Evolutionary conservation across 768 basidiomycete genomes (phyloP).

Genomic region (Leucocoprinus birnbaumii): DNA sequence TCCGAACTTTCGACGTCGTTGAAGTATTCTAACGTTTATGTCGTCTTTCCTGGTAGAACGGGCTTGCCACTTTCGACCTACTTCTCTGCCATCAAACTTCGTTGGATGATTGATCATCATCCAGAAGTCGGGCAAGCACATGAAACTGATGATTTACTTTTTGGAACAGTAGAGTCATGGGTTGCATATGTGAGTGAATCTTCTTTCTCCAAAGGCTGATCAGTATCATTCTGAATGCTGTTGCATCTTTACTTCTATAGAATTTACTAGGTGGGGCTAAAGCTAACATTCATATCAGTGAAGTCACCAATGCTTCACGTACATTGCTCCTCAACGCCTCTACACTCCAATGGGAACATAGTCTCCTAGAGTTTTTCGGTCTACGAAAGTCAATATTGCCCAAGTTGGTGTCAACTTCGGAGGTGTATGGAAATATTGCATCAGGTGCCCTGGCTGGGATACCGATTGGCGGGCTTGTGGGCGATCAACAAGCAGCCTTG

Average conservation of each 20-base stretch:
- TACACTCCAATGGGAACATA: slow-evolving; percentile 80
- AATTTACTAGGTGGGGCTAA: slow-evolving; percentile 80
- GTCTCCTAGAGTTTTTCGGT: slow-evolving; percentile 84
- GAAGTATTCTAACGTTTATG: slow-evolving; percentile 6
- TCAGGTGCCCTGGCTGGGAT: slow-evolving; percentile 68
- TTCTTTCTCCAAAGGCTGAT: slow-evolving; percentile 8
- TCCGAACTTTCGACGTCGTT: neutral
- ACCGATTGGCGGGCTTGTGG: slow-evolving; percentile 88
- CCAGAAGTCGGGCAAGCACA: slow-evolving; percentile 75
- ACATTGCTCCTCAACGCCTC: slow-evolving; percentile 87
- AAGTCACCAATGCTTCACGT: slow-evolving; percentile 95
- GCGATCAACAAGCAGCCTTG: slow-evolving; percentile 98
- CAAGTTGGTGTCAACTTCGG: slow-evolving; percentile 84
- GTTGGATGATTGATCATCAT: slow-evolving; percentile 94
- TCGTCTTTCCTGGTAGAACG: slow-evolving; percentile 47
- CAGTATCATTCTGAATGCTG: slow-evolving; percentile 4
- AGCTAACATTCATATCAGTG: slow-evolving; percentile 77
- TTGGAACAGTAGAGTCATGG: slow-evolving; percentile 98
- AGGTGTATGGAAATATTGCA: slow-evolving; percentile 83
- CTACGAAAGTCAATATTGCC: slow-evolving; percentile 79
- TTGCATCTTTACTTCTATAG: slow-evolving; percentile 33
- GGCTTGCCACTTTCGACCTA: slow-evolving; percentile 96
- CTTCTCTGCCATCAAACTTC: slow-evolving; percentile 94
- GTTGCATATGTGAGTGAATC: slow-evolving; percentile 73
- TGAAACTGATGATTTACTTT: slow-evolving; percentile 74